Evolutionary conservation across 1,284 basidiomycete genomes (phyloP).

Genomic region (Wallemia mellicola): DNA sequence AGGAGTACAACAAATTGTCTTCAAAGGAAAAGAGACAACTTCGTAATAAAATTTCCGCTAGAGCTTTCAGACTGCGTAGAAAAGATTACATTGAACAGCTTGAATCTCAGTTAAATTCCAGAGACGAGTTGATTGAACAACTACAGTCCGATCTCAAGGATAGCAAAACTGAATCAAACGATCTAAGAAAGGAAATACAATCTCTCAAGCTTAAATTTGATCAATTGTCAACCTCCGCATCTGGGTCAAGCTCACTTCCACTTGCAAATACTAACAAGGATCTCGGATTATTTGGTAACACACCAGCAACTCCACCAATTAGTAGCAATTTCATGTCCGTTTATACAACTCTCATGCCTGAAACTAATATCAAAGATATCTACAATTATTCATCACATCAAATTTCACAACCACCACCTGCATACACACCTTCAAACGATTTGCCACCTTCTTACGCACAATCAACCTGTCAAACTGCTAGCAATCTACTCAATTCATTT

Average conservation of each 20-base stretch:
- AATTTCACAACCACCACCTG: not conserved
- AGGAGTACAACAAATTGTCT: slow-evolving; percentile 82
- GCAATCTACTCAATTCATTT: not conserved
- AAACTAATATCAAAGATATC: not conserved
- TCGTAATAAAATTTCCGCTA: slow-evolving; percentile 81
- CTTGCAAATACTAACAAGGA: not conserved
- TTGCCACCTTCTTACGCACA: not conserved
- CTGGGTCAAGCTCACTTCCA: not conserved
- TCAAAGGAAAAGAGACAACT: slow-evolving; percentile 90
- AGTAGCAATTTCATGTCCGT: not conserved
- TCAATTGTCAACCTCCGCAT: not conserved
- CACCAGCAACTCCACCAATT: not conserved
- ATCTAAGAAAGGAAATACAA: not conserved
- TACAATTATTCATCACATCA: not conserved
- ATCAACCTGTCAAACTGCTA: not conserved
- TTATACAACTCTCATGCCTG: not conserved
- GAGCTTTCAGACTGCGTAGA: slow-evolving; percentile 72
- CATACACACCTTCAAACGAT: not conserved
- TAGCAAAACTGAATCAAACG: not conserved
- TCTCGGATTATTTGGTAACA: not conserved
- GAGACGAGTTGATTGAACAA: not conserved
- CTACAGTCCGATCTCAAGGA: not conserved
- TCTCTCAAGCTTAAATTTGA: not conserved
- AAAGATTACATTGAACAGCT: slow-evolving; percentile 22
- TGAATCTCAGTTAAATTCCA: not conserved